Conservation (phyloP, 306 rosid genomes). For the Benincasa hispida region DNA sequence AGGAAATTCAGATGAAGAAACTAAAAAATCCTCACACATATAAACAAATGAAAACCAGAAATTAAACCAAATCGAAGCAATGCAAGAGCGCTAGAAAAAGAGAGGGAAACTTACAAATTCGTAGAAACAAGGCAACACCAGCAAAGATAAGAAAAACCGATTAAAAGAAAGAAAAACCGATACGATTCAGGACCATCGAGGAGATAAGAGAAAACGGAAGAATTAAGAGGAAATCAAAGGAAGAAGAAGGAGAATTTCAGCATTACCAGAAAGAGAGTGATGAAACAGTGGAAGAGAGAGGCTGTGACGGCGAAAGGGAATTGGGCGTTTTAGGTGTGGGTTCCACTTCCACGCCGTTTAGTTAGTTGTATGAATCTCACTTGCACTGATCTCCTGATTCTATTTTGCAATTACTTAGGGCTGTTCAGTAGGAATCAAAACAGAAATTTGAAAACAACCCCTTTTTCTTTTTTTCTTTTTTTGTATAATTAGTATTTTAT, state of each 20-base stretch:
- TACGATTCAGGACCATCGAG: neutral
- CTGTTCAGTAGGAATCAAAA: too few species aligned
- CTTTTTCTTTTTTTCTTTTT: too few species aligned
- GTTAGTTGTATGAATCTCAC: neutral
- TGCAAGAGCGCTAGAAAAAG: neutral
- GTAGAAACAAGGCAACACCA: neutral
- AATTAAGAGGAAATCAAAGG: neutral
- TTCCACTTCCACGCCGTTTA: neutral
- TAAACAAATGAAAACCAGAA: neutral
- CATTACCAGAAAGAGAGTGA: neutral
- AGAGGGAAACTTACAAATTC: neutral
- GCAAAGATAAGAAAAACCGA: neutral
- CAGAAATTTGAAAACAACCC: too few species aligned
- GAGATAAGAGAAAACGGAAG: neutral
- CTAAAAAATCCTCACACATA: neutral
- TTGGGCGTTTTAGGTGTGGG: conserved; percentile 21
- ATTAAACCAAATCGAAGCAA: neutral
- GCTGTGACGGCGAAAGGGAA: neutral
- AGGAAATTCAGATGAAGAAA: neutral
- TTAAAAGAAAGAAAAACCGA: neutral
- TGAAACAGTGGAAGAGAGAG: neutral
- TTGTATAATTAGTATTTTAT: too few species aligned
- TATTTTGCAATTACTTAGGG: neutral
- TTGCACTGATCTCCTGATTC: neutral
- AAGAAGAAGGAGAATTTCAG: neutral